Evolutionary conservation across 1,139 yeast genomes (phyloP), one percentile per base, ranked within the genome.

Genomic region (Hyphopichia fennica): DNA sequence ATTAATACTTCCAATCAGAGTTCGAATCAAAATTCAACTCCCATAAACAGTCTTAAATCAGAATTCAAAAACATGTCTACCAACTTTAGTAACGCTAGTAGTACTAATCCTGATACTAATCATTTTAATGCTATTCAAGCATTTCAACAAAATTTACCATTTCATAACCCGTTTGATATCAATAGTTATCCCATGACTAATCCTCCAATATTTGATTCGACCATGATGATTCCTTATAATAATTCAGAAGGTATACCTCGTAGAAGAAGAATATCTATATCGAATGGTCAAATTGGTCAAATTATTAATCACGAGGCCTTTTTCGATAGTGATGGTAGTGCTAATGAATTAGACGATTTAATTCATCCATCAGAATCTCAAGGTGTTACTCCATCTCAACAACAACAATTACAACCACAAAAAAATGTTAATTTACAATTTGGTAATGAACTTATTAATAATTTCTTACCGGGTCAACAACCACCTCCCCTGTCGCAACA

Each of bases 241-340:
- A 57, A 57, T 41, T 66, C 50, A 42, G 75, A 74, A 32, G 78
- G 79, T 0, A 61, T 62, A 11, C 73, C 70, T 7, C 67, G 84
- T 44, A 71, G 90, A 56, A 68, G 91, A 52, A 63, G 79, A 49
- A 79, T 85, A 5, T 84, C 91, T 35, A 84, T 85, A 39, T 83
- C 90, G 13, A 84, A 84, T 61, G 93, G 93, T 51, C 93, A 84
- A 57, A 84, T 85, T 50, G 86, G 88, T 36, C 91, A 85, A 56
- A 77, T 81, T 32, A 67, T 80, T 30, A 72, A 62, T 52, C 77
- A 73, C 48, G 78, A 73, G 44, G 76, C 75, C 2, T 60, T 63
- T 34, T 64, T 67, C 35, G 65, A 65, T 37, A 58, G 59, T 37
- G 65, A 58, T 16, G 53, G 42, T 4, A 38, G 41, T 27, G 17